phyloP scores from a whole-genome alignment of 257 asterid genomes.

The Penstemon newberryi region DNA sequence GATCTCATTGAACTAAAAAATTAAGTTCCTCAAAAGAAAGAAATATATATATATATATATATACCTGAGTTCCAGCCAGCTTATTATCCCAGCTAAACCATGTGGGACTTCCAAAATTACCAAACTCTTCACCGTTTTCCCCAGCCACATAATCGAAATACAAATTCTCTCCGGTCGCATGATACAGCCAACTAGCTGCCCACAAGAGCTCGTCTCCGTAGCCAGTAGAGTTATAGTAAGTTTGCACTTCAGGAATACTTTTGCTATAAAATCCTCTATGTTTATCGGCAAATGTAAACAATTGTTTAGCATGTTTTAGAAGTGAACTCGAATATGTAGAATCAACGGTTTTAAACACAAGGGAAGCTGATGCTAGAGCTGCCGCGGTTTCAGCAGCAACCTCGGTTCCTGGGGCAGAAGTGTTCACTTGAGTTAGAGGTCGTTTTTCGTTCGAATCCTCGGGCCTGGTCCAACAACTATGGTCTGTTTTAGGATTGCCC shows the following conservation, averaged over 20 bases:
- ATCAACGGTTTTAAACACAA: constrained; percentile 60
- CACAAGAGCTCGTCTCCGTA: constrained; percentile 94
- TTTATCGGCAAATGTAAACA: constrained; percentile 71
- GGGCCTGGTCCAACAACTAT: constrained; percentile 80
- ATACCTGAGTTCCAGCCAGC: constrained; percentile 85
- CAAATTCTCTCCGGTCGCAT: constrained; percentile 64
- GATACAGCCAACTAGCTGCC: constrained; percentile 96
- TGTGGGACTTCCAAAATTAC: constrained; percentile 66
- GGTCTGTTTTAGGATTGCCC: constrained; percentile 70
- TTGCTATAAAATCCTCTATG: constrained; percentile 57
- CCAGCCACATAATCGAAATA: constrained; percentile 68
- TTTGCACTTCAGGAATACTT: constrained; percentile 64
- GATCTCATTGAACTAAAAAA: no score
- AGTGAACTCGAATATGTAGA: constrained; percentile 57
- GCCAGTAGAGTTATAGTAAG: constrained; percentile 78
- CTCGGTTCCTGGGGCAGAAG: constrained; percentile 70
- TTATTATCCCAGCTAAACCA: constrained; percentile 99
- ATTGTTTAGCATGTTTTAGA: constrained; percentile 66
- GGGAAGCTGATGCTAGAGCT: constrained; percentile 80
- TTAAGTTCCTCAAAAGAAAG: no score
- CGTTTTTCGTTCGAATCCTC: constrained; percentile 61
- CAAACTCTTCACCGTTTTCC: constrained; percentile 52
- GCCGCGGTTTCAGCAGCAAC: constrained; percentile 94
- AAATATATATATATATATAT: background rate
- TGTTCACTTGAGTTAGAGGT: constrained; percentile 66